Percentiles rank a stretch among this genome's conserved stretches.
Evolutionary conservation across 202 grass and related monocot species (phyloP).

Genomic region (Sporobolus alterniflorus): DNA sequence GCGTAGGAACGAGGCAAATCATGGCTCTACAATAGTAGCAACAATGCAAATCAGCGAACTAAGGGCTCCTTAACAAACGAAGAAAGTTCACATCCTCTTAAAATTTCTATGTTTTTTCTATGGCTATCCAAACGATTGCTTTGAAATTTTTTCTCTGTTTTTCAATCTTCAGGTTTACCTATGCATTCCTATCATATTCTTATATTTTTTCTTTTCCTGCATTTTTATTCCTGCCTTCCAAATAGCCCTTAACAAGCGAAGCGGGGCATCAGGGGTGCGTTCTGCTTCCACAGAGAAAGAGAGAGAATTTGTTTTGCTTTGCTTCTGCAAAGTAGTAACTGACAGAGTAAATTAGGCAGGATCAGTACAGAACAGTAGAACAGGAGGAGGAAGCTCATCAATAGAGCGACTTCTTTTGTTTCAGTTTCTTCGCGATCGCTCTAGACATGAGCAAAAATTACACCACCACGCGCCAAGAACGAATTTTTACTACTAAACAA

Average conservation of each 20-base stretch:
- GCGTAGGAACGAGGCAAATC: too few species aligned
- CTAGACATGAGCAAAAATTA: slow-evolving; percentile 50
- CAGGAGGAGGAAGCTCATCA: slow-evolving; percentile 43
- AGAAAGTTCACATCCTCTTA: too few species aligned
- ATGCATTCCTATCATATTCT: too few species aligned
- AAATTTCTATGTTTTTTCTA: too few species aligned
- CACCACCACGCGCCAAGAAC: slow-evolving; percentile 39
- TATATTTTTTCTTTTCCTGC: too few species aligned
- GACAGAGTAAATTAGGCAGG: slow-evolving; percentile 6
- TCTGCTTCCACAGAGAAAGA: not conserved
- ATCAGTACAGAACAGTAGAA: not conserved
- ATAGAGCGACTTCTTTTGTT: slow-evolving; percentile 26
- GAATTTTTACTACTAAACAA: not conserved
- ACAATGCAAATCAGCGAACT: too few species aligned
- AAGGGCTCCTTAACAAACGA: too few species aligned
- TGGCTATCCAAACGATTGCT: too few species aligned
- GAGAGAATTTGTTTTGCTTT: not conserved
- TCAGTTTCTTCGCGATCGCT: slow-evolving; percentile 46
- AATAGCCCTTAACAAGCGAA: not conserved
- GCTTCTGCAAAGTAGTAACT: not conserved
- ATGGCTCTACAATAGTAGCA: too few species aligned
- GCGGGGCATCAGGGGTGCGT: slow-evolving; percentile 5
- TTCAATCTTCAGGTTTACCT: too few species aligned
- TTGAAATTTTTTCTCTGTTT: too few species aligned
- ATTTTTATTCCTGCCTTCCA: too few species aligned